Evolutionary conservation across 106 monocot species (phyloP).

Genomic region (Platanthera guangdongensis): DNA sequence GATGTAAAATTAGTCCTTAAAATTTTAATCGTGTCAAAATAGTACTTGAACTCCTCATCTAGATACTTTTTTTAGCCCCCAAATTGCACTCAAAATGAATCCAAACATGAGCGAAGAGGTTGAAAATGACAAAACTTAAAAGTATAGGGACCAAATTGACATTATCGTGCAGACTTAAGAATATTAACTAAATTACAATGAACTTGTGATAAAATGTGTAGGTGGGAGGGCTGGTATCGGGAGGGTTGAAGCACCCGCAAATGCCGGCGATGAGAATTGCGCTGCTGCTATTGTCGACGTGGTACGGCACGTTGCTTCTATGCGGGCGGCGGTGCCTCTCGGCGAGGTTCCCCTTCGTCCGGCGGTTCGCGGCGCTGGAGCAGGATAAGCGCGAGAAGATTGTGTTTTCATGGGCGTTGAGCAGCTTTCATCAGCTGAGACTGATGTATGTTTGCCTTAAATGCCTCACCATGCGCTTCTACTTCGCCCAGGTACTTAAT

Average conservation of each 20-base stretch:
- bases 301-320: slow-evolving; percentile 61
- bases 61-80: too few relatives aligned
- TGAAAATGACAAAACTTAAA: too few relatives aligned
- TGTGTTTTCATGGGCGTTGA: slow-evolving; percentile 24
- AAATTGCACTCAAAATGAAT: too few relatives aligned
- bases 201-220: neutral
- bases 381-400: slow-evolving; percentile 40
- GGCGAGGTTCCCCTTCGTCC: slow-evolving; percentile 46
- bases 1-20: too few relatives aligned
- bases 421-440: slow-evolving; percentile 25
- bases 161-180: neutral
- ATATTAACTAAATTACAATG: neutral
- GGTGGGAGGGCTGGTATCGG: slow-evolving; percentile 23
- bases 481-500: slow-evolving; percentile 49
- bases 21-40: too few relatives aligned
- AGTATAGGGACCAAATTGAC: too few relatives aligned
- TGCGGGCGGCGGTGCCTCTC: slow-evolving; percentile 51
- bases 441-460: slow-evolving; percentile 30
- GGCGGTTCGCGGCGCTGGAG: slow-evolving; percentile 27
- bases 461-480: slow-evolving; percentile 13
- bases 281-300: slow-evolving; percentile 62
- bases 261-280: slow-evolving; percentile 19
- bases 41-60: too few relatives aligned
- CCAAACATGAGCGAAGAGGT: too few relatives aligned
- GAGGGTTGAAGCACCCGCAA: slow-evolving; percentile 24